Base-by-base conservation (phyloP, 2,329 filamentous ascomycete genomes). In the Cladophialophora yegresii region DNA sequence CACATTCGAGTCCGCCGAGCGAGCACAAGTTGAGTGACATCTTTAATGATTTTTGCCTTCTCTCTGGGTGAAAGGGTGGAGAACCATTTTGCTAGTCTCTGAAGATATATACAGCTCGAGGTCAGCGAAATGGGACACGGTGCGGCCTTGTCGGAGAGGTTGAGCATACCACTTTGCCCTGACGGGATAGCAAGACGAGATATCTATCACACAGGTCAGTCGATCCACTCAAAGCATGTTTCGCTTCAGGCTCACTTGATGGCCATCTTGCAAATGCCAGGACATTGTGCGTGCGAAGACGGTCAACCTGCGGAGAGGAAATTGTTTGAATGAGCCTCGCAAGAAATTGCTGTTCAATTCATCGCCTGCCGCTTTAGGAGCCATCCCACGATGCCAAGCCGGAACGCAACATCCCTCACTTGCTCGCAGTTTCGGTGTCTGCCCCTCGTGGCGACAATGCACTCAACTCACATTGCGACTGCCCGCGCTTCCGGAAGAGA, bases 41-140 rank as follows among this genome's bases (percentile, higher is more conserved):
- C 95, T 81, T 99, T 99, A 85, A 99, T 93, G 77, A 99, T 98
- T 85, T 99, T 99, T 80, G 93, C 95, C 83, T 99, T 99, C 76
- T 99, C 95, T 80, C 90, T 97, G 69, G 95, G 95, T 40, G 93
- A 96, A 68, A 99, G 85, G 16, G 95, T 99, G 61, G 93, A 96
- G 81, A 99, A 99, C 95, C 95, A 99, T 83, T 99, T 99, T 72
- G 95, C 95, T 62, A 99, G 89, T 76, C 95, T 93, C 95, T 99
- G 47, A 22, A 43, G 7, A 9, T 80, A 62, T 69, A 64, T 70
- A 62, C 58, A 71, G 70, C 73, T 72, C 74, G 69, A 74, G 65
- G 64, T 69, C 62, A 66, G 59, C 51, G 54, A 54, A 61, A 59
- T 67, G 58, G 63, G 75, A 70, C 69, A 70, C 61, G 76, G 78